Percentiles rank a stretch among this genome's conserved stretches.
Evolutionary conservation across 163 green algal genomes (phyloP).

Genomic region (Trebouxia gelatinosa): DNA sequence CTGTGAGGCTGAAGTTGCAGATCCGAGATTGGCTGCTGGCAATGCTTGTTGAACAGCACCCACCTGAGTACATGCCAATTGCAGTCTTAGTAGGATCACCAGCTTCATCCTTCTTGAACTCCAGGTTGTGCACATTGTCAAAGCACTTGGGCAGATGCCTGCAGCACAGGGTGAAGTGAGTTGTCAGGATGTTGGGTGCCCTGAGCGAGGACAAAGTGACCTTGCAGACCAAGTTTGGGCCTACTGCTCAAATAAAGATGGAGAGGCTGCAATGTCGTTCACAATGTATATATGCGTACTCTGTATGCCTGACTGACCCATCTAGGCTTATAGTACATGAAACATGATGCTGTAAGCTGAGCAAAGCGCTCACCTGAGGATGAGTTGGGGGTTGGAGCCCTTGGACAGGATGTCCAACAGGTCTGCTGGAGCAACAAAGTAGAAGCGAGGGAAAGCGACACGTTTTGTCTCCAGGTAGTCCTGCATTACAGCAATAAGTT

Average conservation of each 20-base stretch:
- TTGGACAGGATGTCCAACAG: slow-evolving; percentile 95
- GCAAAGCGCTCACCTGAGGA: slow-evolving; percentile 60
- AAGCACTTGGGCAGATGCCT: slow-evolving; percentile 91
- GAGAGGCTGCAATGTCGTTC: neutral
- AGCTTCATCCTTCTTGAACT: slow-evolving; percentile 72
- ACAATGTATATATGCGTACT: neutral
- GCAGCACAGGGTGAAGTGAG: slow-evolving; percentile 14
- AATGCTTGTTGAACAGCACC: slow-evolving; percentile 32
- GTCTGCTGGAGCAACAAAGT: slow-evolving; percentile 90
- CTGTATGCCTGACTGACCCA: no score
- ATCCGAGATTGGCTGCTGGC: neutral
- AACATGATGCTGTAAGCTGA: no score
- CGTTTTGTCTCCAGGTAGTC: slow-evolving; percentile 95
- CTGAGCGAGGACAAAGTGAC: no score
- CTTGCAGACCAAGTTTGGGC: no score
- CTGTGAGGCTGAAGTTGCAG: neutral
- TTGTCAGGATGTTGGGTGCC: no score
- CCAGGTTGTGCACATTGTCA: slow-evolving; percentile 90
- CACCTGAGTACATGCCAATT: slow-evolving; percentile 63
- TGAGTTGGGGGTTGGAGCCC: slow-evolving; percentile 81
- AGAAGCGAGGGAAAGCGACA: slow-evolving; percentile 91
- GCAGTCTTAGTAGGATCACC: slow-evolving; percentile 68
- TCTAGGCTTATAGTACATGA: no score
- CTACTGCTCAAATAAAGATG: neutral
- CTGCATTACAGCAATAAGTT: slow-evolving; percentile 37